Percentiles rank a stretch among this genome's conserved stretches.
phyloP scores from a whole-genome alignment of 2,329 filamentous ascomycete species.

The Zasmidium angulare region DNA sequence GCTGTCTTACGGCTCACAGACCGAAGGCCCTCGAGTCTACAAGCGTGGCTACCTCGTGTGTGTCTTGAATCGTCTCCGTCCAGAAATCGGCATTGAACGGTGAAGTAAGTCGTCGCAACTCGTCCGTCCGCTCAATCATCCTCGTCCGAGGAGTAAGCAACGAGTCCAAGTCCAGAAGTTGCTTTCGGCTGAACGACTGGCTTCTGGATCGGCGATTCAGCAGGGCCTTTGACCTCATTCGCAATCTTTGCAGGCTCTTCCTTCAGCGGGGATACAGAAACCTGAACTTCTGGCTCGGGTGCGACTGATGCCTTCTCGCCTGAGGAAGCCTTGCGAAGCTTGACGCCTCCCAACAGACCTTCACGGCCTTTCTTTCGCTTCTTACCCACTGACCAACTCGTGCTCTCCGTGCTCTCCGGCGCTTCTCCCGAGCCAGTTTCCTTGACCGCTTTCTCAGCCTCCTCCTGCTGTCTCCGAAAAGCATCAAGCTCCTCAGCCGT shows the following conservation, averaged over 20 bases:
- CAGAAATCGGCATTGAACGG: too few relatives aligned
- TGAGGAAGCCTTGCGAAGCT: slow-evolving; percentile 42
- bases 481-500: slow-evolving; percentile 59
- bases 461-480: slow-evolving; percentile 60
- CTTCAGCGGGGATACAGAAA: background rate
- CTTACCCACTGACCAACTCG: slow-evolving; percentile 21
- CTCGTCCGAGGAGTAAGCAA: slow-evolving; percentile 46
- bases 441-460: slow-evolving; percentile 53
- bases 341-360: slow-evolving; percentile 43
- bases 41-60: too few relatives aligned
- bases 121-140: slow-evolving; percentile 36
- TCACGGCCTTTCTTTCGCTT: slow-evolving; percentile 41
- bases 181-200: slow-evolving; percentile 6
- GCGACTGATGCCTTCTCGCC: slow-evolving; percentile 16
- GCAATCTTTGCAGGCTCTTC: background rate
- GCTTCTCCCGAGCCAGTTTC: slow-evolving; percentile 47
- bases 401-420: slow-evolving; percentile 46
- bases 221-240: background rate
- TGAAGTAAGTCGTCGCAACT: too few relatives aligned
- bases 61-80: too few relatives aligned
- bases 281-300: background rate
- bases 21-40: too few relatives aligned
- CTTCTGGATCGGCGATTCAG: background rate
- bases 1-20: too few relatives aligned
- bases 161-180: slow-evolving; percentile 38